These are phyloP conservation scores for Stachybotrys chlorohalonatus DNA, from an alignment of 2,329 filamentous ascomycete genomes.

Conservation along the genomic window DNA sequence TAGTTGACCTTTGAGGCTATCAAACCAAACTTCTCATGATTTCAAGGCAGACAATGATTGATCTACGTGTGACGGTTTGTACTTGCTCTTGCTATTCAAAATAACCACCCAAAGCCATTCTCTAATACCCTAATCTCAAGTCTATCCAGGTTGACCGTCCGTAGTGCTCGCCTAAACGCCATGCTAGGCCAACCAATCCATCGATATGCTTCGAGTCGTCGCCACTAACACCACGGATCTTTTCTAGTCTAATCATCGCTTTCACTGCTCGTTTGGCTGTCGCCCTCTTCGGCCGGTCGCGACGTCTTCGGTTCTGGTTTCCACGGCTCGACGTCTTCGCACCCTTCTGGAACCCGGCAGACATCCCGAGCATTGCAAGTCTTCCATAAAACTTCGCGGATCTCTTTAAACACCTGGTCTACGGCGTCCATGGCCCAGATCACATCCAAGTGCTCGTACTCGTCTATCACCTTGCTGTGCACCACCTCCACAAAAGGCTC, in stretches of 20 bases:
- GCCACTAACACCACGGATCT: not conserved
- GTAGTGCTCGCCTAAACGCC: too few relatives aligned
- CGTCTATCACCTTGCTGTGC: constrained; percentile 72
- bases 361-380: constrained; percentile 48
- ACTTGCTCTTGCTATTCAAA: too few relatives aligned
- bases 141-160: too few relatives aligned
- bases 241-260: not conserved
- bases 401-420: constrained; percentile 72
- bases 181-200: too few relatives aligned
- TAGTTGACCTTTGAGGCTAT: too few relatives aligned
- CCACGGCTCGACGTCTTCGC: constrained; percentile 41
- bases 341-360: constrained; percentile 58
- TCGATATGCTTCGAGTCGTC: too few relatives aligned
- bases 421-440: constrained; percentile 89
- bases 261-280: not conserved
- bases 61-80: too few relatives aligned
- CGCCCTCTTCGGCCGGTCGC: not conserved
- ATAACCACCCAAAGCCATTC: too few relatives aligned
- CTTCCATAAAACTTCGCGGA: constrained; percentile 77
- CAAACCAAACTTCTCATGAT: too few relatives aligned
- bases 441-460: constrained; percentile 90
- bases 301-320: constrained; percentile 4
- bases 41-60: too few relatives aligned
- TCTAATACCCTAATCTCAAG: too few relatives aligned
- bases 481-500: constrained; percentile 78